Percentiles rank a stretch among this genome's conserved stretches.
Conservation (phyloP, 1,284 basidiomycete genomes). For the Moniliophthora roreri region DNA sequence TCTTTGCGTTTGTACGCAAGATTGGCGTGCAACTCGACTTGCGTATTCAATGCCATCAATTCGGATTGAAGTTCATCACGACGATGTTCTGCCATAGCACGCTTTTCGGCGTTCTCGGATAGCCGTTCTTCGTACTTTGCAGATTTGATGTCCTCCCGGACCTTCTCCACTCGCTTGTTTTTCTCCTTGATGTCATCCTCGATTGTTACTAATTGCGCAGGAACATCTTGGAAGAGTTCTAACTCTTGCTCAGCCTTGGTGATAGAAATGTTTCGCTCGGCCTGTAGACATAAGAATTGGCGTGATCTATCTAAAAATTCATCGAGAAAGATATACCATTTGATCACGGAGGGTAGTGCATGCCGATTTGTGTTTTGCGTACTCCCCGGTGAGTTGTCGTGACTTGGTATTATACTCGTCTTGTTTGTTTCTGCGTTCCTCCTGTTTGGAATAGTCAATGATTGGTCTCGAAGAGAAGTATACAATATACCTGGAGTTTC, state of each 20-base stretch:
- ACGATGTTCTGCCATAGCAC: slow-evolving; percentile 65
- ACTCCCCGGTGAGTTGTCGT: slow-evolving; percentile 50
- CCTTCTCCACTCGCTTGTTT: slow-evolving; percentile 51
- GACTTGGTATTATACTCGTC: slow-evolving; percentile 62
- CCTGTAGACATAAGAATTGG: slow-evolving; percentile 29
- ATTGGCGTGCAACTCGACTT: slow-evolving; percentile 83
- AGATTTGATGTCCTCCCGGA: slow-evolving; percentile 57
- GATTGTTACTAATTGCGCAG: slow-evolving; percentile 57
- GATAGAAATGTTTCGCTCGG: slow-evolving; percentile 53
- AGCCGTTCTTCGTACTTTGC: slow-evolving; percentile 74
- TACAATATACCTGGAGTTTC: slow-evolving; percentile 51
- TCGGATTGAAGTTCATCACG: slow-evolving; percentile 77
- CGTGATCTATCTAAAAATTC: background rate
- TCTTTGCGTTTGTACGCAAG: slow-evolving; percentile 78
- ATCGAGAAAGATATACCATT: slow-evolving; percentile 46
- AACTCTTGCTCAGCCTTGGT: slow-evolving; percentile 51
- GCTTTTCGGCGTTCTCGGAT: slow-evolving; percentile 54
- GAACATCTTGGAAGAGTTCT: slow-evolving; percentile 55
- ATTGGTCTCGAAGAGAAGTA: slow-evolving; percentile 6
- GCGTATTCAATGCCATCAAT: slow-evolving; percentile 71
- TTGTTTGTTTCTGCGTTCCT: slow-evolving; percentile 48
- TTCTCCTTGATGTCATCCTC: slow-evolving; percentile 72
- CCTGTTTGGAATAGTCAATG: slow-evolving; percentile 29
- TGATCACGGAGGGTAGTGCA: slow-evolving; percentile 56
- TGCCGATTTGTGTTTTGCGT: slow-evolving; percentile 53